Evolutionary conservation across 345 rosid genomes (phyloP).

Genomic region (Salix dunnii): DNA sequence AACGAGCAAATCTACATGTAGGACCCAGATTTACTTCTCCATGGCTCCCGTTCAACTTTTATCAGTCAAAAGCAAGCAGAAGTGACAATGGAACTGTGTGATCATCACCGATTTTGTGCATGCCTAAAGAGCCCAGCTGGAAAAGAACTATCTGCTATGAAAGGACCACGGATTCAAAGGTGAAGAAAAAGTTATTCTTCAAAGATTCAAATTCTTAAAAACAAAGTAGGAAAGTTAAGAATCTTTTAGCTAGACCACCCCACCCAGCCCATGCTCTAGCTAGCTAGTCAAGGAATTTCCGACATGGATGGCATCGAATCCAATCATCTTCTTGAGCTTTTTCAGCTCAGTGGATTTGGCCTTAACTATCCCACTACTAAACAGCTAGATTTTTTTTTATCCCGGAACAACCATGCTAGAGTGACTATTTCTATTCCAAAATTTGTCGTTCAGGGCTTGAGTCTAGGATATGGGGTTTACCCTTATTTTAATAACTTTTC

Average conservation of each 20-base stretch:
- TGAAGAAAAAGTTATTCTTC: not conserved
- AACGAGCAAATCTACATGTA: conserved; percentile 19
- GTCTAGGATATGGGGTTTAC: not conserved
- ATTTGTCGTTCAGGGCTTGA: conserved; percentile 5
- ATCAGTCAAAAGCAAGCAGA: conserved; percentile 33
- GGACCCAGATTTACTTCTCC: conserved; percentile 11
- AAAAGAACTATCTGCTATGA: not conserved
- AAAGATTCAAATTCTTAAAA: conserved; percentile 20
- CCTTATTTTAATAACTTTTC: not conserved
- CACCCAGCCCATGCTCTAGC: not conserved
- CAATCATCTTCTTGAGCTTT: conserved; percentile 21
- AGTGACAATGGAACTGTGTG: conserved; percentile 7
- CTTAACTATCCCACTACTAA: conserved; percentile 26
- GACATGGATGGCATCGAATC: conserved; percentile 36
- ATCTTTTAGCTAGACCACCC: conserved; percentile 28
- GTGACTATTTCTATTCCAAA: conserved; percentile 7
- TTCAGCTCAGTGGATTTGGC: conserved; percentile 34
- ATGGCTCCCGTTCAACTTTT: conserved; percentile 10
- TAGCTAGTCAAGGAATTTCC: conserved; percentile 11
- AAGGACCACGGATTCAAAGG: conserved; percentile 23
- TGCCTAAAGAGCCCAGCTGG: conserved; percentile 3
- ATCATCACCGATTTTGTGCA: conserved; percentile 8
- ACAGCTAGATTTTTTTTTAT: not conserved
- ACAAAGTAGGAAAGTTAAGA: conserved; percentile 11
- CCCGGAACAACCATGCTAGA: not conserved